Evolutionary conservation across 768 basidiomycete genomes (phyloP), one percentile per base, ranked within the genome.

Genomic region (Psilocybe cyanescens): DNA sequence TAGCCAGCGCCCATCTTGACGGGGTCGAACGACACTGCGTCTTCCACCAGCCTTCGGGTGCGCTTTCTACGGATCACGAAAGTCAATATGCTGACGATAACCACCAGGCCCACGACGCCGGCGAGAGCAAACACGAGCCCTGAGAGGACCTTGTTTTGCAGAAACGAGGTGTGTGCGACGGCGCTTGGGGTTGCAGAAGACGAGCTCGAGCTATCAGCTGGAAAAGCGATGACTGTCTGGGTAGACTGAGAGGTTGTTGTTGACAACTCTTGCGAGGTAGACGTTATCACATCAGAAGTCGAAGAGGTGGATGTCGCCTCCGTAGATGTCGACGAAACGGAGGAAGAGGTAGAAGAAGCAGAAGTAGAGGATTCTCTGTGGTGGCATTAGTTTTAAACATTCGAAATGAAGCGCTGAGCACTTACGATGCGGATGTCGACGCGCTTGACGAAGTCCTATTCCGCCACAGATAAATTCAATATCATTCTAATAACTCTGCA

Each of bases 91-190:
- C 77, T 57, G 58, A 86, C 69, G 57, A 89, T 45, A 57, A 85
- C 48, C 49, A 82, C 62, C 47, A 88, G 78, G 1, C 67, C 81
- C 31, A 81, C 64, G 41, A 88, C 54, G 12, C 83, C 87, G 44
- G 79, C 77, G 17, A 86, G 54, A 31, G 79, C 73, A 60, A 91
- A 88, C 14, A 90, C 80, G 8, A 83, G 72, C 6, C 84, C 84
- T 45, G 84, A 81, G n/a, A 87, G 76, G n/a, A 82, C 76, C 72
- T 86, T 89, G 73, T 91, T 88, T 60, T 85, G 73, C 39, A 91
- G 69, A 74, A 92, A 92, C n/a, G 69, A 57, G 28, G 68, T 58
- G 17, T 57, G 41, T 19, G 59, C 33, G 31, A 50, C 29, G 9
- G 62, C 35, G 31, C 45, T 55, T 8, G 58, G 31, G 55, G 16